phyloP scores from a whole-genome alignment of 306 rosid species.

The Benincasa hispida region DNA sequence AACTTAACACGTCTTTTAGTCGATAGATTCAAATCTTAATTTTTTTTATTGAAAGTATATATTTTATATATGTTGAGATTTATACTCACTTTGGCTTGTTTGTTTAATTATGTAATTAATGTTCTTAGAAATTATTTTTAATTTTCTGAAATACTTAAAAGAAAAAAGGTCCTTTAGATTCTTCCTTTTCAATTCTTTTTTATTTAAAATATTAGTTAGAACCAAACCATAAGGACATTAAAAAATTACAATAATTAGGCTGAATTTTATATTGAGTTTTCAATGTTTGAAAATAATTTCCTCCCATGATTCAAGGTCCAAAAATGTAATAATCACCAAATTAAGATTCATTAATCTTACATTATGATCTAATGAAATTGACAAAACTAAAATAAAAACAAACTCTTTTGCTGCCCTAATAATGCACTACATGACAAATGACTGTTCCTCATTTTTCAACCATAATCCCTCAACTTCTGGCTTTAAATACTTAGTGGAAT shows the following conservation, averaged over 20 bases:
- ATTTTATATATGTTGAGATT: no score
- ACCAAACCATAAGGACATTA: neutral
- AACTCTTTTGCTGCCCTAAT: conserved; percentile 1
- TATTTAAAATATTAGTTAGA: neutral
- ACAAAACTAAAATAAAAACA: neutral
- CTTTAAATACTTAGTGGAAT: conserved; percentile 27
- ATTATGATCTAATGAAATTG: neutral
- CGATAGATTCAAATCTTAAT: no score
- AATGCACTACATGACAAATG: neutral
- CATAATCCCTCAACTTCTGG: conserved; percentile 24
- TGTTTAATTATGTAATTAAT: no score
- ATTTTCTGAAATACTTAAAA: neutral
- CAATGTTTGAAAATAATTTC: neutral
- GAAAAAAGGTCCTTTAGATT: neutral
- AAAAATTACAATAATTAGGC: neutral
- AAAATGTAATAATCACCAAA: neutral
- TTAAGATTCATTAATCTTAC: neutral
- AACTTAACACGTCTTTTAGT: no score
- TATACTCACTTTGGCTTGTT: no score
- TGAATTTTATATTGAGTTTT: neutral
- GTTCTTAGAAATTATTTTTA: no score
- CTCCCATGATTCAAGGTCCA: neutral
- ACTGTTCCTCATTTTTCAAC: conserved; percentile 11
- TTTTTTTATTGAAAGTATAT: no score
- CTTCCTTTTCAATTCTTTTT: neutral